Conservation (phyloP, 2,329 filamentous ascomycete species). For the Berkeleyomyces rouxiae region DNA sequence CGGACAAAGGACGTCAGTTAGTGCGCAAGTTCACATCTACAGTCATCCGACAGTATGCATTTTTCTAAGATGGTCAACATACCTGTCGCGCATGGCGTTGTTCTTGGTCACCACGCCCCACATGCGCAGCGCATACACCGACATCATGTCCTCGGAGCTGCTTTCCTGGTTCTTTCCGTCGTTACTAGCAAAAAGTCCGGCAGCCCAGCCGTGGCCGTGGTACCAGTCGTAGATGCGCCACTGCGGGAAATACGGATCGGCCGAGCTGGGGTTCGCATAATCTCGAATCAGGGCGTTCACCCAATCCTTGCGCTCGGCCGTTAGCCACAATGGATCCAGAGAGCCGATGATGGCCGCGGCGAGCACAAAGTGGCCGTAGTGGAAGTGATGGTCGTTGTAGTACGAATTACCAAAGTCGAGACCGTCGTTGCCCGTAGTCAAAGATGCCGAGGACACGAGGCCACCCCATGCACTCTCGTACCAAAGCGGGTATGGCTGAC, state of each 20-base stretch:
- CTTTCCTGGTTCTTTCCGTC: conserved; percentile 79
- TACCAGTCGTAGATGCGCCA: conserved; percentile 85
- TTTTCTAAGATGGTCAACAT: conserved; percentile 15
- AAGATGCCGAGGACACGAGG: conserved; percentile 59
- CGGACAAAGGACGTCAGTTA: background rate
- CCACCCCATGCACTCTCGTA: conserved; percentile 66
- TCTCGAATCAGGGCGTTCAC: conserved; percentile 77
- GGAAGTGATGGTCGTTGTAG: conserved; percentile 63
- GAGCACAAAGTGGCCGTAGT: conserved; percentile 82
- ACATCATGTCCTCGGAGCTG: conserved; percentile 79
- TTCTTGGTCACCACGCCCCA: conserved; percentile 75
- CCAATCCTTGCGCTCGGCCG: conserved; percentile 51
- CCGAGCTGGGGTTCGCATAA: conserved; percentile 53
- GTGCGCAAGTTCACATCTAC: background rate
- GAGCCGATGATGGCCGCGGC: conserved; percentile 68
- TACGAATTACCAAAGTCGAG: conserved; percentile 81
- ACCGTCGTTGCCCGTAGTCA: conserved; percentile 48
- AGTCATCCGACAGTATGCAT: background rate
- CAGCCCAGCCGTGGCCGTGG: conserved; percentile 87
- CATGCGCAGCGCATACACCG: conserved; percentile 78
- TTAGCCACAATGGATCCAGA: conserved; percentile 59
- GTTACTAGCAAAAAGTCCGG: conserved; percentile 50
- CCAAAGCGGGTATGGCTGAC: conserved; percentile 47
- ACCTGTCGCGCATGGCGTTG: conserved; percentile 58
- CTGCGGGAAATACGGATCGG: conserved; percentile 64